phyloP scores from a whole-genome alignment of 169 alveolate species.

The Eimeria nieschulzi region DNA sequence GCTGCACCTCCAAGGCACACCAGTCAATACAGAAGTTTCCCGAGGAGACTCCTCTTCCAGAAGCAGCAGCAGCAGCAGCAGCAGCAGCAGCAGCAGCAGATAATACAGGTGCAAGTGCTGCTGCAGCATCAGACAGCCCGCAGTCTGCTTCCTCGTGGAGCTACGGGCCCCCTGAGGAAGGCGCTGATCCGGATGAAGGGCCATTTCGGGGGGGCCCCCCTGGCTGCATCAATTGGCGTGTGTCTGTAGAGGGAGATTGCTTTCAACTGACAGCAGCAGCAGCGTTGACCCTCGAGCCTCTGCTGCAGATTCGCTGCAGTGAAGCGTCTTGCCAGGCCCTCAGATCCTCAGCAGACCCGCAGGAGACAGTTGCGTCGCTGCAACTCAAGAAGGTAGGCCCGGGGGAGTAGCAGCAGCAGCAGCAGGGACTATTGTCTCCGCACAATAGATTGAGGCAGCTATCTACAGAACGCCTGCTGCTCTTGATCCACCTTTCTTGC shows the following conservation, averaged over 20 bases:
- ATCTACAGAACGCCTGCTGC: background rate
- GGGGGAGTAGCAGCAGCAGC: background rate
- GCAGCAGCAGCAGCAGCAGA: conserved; percentile 25
- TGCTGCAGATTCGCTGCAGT: background rate
- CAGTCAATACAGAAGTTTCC: background rate
- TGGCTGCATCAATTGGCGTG: background rate
- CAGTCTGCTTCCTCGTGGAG: conserved; percentile 14
- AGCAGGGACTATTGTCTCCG: background rate
- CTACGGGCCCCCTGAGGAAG: conserved; percentile 10
- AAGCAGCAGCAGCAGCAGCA: too few relatives aligned
- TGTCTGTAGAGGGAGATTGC: background rate
- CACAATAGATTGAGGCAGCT: background rate
- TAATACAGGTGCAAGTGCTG: background rate
- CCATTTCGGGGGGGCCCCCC: background rate
- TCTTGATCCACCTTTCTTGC: background rate
- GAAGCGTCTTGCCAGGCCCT: background rate
- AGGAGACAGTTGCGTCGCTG: conserved; percentile 7
- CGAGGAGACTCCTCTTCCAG: background rate
- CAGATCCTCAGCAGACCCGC: background rate
- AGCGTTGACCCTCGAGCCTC: background rate
- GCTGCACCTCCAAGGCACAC: conserved; percentile 3
- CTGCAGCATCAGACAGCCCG: background rate
- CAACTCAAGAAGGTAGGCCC: background rate
- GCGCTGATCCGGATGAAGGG: background rate
- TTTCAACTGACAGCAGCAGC: conserved; percentile 21